phyloP scores from a whole-genome alignment of 1,284 basidiomycete genomes.

The Hymenochaete sp. region DNA sequence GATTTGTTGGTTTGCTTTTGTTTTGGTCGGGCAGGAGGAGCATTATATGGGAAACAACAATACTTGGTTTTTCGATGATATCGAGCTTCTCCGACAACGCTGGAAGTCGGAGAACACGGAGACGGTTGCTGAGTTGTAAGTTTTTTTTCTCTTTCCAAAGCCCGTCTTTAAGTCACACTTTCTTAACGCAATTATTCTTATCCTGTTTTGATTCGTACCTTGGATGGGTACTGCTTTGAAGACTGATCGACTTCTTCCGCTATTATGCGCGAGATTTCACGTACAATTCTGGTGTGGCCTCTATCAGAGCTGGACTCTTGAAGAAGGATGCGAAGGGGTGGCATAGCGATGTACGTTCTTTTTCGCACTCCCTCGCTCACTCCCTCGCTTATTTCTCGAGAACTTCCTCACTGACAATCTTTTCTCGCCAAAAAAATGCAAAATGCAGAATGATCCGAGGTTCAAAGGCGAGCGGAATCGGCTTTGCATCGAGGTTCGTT shows the following conservation, averaged over 20 bases:
- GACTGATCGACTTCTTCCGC: slow-evolving; percentile 95
- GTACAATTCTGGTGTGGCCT: slow-evolving; percentile 88
- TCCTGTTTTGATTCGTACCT: slow-evolving; percentile 7
- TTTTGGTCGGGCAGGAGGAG: slow-evolving; percentile 71
- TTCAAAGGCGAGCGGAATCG: slow-evolving; percentile 79
- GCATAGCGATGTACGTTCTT: slow-evolving; percentile 73
- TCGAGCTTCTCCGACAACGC: slow-evolving; percentile 80
- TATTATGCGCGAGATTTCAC: slow-evolving; percentile 92
- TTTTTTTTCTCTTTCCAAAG: slow-evolving; percentile 17
- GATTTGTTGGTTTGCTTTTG: too few relatives aligned
- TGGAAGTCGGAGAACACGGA: slow-evolving; percentile 95
- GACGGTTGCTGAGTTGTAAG: slow-evolving; percentile 85
- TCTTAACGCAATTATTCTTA: neutral
- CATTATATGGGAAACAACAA: slow-evolving; percentile 78
- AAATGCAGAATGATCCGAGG: slow-evolving; percentile 26
- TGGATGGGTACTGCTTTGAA: slow-evolving; percentile 26
- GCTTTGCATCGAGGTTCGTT: slow-evolving; percentile 81
- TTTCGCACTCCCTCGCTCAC: neutral
- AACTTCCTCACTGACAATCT: slow-evolving; percentile 32
- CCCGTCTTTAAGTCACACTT: too few relatives aligned
- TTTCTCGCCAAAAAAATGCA: slow-evolving; percentile 27
- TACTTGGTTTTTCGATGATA: slow-evolving; percentile 97
- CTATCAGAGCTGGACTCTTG: slow-evolving; percentile 81
- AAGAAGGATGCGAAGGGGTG: slow-evolving; percentile 91
- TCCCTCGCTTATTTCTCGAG: slow-evolving; percentile 12